These are phyloP conservation scores for Cyberlindnera petersonii DNA, from an alignment of 805 yeast genomes.

Conservation along the genomic window DNA sequence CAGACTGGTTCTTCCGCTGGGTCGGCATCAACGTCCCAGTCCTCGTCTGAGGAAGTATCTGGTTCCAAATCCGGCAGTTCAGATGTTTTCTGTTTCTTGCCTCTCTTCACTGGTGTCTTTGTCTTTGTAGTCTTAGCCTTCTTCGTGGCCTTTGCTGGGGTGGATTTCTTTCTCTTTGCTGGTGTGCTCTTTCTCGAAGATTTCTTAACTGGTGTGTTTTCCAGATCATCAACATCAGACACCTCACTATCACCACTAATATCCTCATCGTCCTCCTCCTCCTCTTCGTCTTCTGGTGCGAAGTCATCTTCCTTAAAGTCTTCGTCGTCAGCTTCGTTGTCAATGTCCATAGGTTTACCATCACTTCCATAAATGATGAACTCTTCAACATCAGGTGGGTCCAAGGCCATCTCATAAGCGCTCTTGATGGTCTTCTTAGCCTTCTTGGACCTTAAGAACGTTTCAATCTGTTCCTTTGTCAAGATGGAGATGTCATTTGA, in stretches of 20 bases:
- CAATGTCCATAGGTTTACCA: conserved; percentile 36
- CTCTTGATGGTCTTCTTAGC: conserved; percentile 41
- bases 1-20: conserved; percentile 21
- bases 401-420: conserved; percentile 53
- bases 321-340: conserved; percentile 32
- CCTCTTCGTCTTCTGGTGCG: conserved; percentile 27
- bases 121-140: conserved; percentile 10
- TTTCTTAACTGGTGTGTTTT: conserved; percentile 10
- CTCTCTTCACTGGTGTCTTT: conserved; percentile 6
- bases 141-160: conserved; percentile 13
- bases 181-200: conserved; percentile 16
- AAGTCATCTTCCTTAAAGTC: conserved; percentile 24
- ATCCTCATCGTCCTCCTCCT: conserved; percentile 28
- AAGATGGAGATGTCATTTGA: conserved; percentile 47
- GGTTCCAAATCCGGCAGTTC: conserved; percentile 17
- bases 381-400: conserved; percentile 46
- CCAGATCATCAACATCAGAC: conserved; percentile 6
- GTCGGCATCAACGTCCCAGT: conserved; percentile 24
- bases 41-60: conserved; percentile 26
- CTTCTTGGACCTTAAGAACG: conserved; percentile 35
- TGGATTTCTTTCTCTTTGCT: conserved; percentile 12
- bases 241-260: conserved; percentile 22
- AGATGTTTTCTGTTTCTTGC: conserved; percentile 3
- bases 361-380: conserved; percentile 39
- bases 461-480: conserved; percentile 38